Evolutionary conservation across 352 stramenopile species (phyloP), one percentile per base, ranked within the genome.

Genomic region (Pythium utonaiense): DNA sequence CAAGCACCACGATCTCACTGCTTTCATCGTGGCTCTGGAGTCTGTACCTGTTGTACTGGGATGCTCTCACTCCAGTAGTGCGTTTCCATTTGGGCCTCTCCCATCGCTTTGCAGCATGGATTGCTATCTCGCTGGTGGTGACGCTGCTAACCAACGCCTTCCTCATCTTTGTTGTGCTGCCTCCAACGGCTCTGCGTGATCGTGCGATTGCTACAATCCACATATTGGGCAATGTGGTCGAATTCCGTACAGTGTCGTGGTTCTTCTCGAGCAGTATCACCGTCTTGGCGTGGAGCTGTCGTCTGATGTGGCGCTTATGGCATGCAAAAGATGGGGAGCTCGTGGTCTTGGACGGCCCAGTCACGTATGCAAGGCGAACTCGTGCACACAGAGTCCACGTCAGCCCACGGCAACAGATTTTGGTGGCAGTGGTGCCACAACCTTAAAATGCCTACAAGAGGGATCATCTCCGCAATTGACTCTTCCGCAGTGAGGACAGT

Each of bases 11-110:
- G 16, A 3, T 60, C 24, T 16, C 53, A 16, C 40, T 60, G 5
- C 2, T n/a, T 1, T 45, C 17, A 3, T 31, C 16, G 16, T 52
- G 6, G 53, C n/a, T 21, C 4, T 60, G 53, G 38, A 52, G 31
- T n/a, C 1, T 60, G 6, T 60, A 40, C 38, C 17, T 60, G 19
- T 19, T 60, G 22, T 60, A n/a, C 38, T 60, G 36, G 36, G 53
- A 60, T 40, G 53, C 53, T 10, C 25, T 60, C 38, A 28, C 36
- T 8, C 53, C 53, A 30, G 24, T 28, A 10, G 28, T 36, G 27
- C 55, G 55, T 4, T 40, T 22, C 6, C 16, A 30, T 10, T 31
- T 62, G 13, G 41, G 55, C 6, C 30, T 54, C 9, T 27, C 28
- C 17, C 1, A 22, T 49, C 44, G 55, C 21, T 17, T 30, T 9